Evolutionary conservation across 148 eudicot species (phyloP).

Genomic region (Spergularia marina): DNA sequence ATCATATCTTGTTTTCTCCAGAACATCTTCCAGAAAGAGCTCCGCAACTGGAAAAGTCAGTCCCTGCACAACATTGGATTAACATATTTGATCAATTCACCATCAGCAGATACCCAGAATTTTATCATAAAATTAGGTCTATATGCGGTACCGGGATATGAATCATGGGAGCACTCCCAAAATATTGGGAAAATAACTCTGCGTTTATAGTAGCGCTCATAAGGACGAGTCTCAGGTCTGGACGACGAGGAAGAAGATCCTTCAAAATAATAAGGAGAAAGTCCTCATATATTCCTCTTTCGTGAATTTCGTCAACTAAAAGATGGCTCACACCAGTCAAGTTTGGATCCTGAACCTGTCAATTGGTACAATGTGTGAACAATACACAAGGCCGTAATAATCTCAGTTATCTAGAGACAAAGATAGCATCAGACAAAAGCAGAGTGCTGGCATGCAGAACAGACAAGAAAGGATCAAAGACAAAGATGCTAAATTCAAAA

Average conservation of each 20-base stretch:
- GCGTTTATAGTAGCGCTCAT: slow-evolving; percentile 99
- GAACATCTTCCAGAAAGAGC: slow-evolving; percentile 78
- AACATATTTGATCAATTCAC: neutral
- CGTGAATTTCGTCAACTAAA: slow-evolving; percentile 98
- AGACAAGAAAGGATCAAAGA: neutral
- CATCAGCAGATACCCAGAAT: neutral
- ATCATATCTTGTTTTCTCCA: slow-evolving; percentile 76
- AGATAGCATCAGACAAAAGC: slow-evolving; percentile 3
- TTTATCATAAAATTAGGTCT: slow-evolving; percentile 11
- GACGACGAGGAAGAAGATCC: slow-evolving; percentile 90
- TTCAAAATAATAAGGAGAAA: slow-evolving; percentile 79
- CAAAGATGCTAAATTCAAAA: neutral
- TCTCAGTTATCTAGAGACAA: neutral
- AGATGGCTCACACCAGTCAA: slow-evolving; percentile 89
- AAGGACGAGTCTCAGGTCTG: slow-evolving; percentile 77
- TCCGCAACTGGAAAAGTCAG: slow-evolving; percentile 82
- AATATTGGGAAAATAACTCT: slow-evolving; percentile 83
- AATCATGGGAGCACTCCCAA: slow-evolving; percentile 81
- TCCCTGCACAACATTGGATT: slow-evolving; percentile 45
- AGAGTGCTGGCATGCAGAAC: neutral
- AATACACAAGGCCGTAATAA: slow-evolving; percentile 5
- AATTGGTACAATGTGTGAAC: neutral
- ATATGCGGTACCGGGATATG: slow-evolving; percentile 70
- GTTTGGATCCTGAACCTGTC: slow-evolving; percentile 80
- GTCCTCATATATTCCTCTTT: slow-evolving; percentile 99